These are phyloP conservation scores for Colletotrichum tanaceti DNA, from an alignment of 2,329 filamentous ascomycete species.

Conservation along the genomic window DNA sequence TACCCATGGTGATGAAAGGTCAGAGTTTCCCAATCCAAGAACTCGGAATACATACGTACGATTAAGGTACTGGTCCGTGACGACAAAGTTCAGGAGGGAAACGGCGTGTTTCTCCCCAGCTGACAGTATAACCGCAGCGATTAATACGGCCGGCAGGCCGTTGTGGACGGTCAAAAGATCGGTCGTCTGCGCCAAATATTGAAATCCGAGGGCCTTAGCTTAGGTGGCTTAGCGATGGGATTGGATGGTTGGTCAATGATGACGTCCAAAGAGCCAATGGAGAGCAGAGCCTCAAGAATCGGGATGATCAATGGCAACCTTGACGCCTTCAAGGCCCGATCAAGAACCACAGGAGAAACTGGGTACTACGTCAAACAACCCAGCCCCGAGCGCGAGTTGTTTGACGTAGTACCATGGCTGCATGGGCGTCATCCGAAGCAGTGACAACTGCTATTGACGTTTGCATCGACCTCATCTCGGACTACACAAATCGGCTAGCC, in stretches of 20 bases:
- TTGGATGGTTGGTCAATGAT: not conserved
- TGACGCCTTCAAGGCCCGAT: not conserved
- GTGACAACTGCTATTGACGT: not conserved
- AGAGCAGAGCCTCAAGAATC: conserved; percentile 8
- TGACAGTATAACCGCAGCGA: conserved; percentile 14
- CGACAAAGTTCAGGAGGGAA: not conserved
- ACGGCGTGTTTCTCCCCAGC: conserved; percentile 17
- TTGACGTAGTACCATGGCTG: too few species aligned
- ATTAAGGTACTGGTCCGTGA: conserved; percentile 29
- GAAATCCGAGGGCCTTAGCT: not conserved
- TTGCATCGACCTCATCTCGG: too few species aligned
- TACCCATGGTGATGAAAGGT: too few species aligned
- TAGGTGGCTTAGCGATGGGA: conserved; percentile 2
- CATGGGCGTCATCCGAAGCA: not conserved
- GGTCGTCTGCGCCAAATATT: not conserved
- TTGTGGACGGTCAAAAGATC: not conserved
- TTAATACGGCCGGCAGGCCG: not conserved
- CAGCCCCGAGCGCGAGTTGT: not conserved
- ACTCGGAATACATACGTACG: conserved; percentile 4
- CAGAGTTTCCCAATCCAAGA: not conserved
- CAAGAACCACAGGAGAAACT: too few species aligned
- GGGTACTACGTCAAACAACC: too few species aligned
- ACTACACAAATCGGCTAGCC: not conserved
- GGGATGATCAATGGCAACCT: not conserved
- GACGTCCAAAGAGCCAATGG: conserved; percentile 1